Evolutionary conservation across 108 stramenopile species (phyloP), one percentile per base, ranked within the genome.

Genomic region (Discostella stelligeroides): DNA sequence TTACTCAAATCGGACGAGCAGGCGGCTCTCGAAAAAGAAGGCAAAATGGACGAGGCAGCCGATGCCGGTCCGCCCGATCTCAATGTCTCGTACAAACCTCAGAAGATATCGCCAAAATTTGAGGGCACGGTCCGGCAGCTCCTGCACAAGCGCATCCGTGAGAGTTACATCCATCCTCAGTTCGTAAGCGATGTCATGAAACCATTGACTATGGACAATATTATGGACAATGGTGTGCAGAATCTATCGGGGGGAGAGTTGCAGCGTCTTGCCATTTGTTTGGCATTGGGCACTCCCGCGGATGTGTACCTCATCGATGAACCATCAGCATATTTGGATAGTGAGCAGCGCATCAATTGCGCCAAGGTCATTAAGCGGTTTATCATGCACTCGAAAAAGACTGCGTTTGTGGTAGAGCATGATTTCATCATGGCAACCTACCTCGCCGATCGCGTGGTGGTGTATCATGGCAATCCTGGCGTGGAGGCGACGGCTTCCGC

Each of bases 341-440:
- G 92, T 29, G 98, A 98, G 74, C 99, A 99, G 76, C 97, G 98
- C 59, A 97, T 99, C 65, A 95, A 95, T 53, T 95, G 95, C 68
- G 93, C 97, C 60, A 98, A 99, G 90, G 97, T 98, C 29, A 99
- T 99, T 86, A 98, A 98, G 78, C 88, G 98, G 39, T 98, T 97
- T 72, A 96, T 99, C 79, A 96, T 98, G 91, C 98, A 97, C 85
- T 86, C 91, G 41, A 98, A 98, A 91, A 97, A 97, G 83, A 97
- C 97, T 8, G 98, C 98, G 18, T 98, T 98, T 82, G 87, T 99
- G 39, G 97, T 99, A 1, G 98, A 98, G 87, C 98, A 98, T 84
- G 98, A 98, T 86, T 99, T 99, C 83, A 97, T 98, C 82, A 99
- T 99, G 99, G 97, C 97, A 37, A 99, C 98, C 10, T 98, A 98